Evolutionary conservation across 176 grass and related monocot species (phyloP), one percentile per base, ranked within the genome.

Genomic region (Musa acuminata): DNA sequence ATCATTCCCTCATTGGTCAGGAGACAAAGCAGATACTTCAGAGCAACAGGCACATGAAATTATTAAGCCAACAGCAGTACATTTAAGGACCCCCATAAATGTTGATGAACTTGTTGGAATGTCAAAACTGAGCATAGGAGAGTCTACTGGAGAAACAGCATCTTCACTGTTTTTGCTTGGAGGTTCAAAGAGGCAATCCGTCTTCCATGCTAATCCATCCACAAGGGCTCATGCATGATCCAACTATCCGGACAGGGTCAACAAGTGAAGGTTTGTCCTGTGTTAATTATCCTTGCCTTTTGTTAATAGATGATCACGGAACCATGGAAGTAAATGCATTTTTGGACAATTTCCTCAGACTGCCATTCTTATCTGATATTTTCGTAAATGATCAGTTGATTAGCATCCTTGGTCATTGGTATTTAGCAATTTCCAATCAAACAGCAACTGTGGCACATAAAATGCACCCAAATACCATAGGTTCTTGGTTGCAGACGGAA

Each of bases 41-140:
- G 84, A 78, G 52, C 83, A 86, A 78, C 87, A 89, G 75, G 86
- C 83, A 11, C 90, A 97, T 65, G 90, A 93, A 85, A 90, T 97
- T 88, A 85, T 97, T 60, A 97, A 85, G 78, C 93, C 93, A 76
- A 85, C 89, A 68, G 73, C 93, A 1, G 80, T 90, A 83, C 93
- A 93, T 79, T 93, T 87, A 1, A 93, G 88, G 82, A 80, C 81
- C 60, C 83, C 90, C 1, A 89, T 97, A 72, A 93, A 97, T 69
- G 85, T 93, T 55, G 87, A 97, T 75, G 93, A 97, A 25, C 90
- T 97, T 69, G 87, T 93, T 1, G 83, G 84, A 62, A 78, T 97
- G 90, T 97, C 85, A 1, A 92, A 90, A 85, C 86, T 92, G 68
- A 97, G 90, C 81, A 97, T 97, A 78, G 87, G 79, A 53, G 90